Conservation (phyloP, 2,329 filamentous ascomycete genomes). For the Dactylonectria macrodidyma region DNA sequence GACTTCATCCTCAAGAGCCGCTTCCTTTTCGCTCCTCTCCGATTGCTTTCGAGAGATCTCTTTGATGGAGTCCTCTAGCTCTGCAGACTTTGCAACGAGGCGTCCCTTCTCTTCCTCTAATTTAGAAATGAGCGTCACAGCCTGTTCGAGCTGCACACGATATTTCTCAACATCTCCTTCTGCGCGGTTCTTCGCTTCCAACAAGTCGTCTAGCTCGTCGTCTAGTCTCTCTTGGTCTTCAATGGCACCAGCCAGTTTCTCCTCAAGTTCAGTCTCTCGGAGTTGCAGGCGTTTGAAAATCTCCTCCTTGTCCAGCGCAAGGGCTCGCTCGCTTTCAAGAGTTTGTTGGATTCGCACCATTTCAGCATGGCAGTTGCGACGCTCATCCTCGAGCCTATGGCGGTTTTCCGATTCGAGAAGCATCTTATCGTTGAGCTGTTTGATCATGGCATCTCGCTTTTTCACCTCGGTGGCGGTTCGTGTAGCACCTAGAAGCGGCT, state of each 20-base stretch:
- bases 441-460: conserved; percentile 94
- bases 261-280: conserved; percentile 91
- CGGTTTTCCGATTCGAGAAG: conserved; percentile 81
- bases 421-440: conserved; percentile 88
- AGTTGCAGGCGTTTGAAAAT: conserved; percentile 97
- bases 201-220: conserved; percentile 90
- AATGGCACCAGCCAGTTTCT: conserved; percentile 92
- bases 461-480: conserved; percentile 94
- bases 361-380: conserved; percentile 87
- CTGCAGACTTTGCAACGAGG: conserved; percentile 75
- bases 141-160: conserved; percentile 90
- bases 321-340: conserved; percentile 93
- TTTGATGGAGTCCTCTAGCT: conserved; percentile 79
- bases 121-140: conserved; percentile 86
- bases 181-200: conserved; percentile 89
- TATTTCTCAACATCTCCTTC: conserved; percentile 88
- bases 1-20: conserved; percentile 84
- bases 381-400: conserved; percentile 89
- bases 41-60: conserved; percentile 80
- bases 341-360: conserved; percentile 93
- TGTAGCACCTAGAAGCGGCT: conserved; percentile 92
- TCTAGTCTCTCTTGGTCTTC: conserved; percentile 96
- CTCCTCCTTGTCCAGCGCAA: conserved; percentile 97
- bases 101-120: conserved; percentile 90
- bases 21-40: conserved; percentile 82